Evolutionary conservation across 2,329 filamentous ascomycete species (phyloP).

Genomic region (Calycina herbarum): DNA sequence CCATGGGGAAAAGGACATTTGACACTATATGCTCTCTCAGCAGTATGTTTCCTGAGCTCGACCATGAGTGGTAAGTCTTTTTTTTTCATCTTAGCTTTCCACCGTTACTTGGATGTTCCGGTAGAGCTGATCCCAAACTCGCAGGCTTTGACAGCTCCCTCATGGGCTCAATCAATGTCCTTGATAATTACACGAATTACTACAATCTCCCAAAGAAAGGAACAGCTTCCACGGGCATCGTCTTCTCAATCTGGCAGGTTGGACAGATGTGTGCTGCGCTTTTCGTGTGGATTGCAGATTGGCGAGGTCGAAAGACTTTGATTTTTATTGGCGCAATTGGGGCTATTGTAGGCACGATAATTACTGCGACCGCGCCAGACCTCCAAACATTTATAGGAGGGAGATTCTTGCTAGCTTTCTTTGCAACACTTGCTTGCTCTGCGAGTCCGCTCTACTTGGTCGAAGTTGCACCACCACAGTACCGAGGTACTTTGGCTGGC

Average conservation of each 20-base stretch:
- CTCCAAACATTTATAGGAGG: conserved; percentile 1
- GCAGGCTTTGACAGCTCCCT: background rate
- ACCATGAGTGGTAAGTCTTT: background rate
- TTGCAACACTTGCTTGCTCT: background rate
- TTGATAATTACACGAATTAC: background rate
- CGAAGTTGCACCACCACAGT: background rate
- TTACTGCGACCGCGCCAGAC: background rate
- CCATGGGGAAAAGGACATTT: conserved; percentile 2
- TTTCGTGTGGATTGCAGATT: background rate
- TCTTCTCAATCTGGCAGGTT: background rate
- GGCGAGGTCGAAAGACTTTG: conserved; percentile 3
- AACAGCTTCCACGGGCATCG: background rate
- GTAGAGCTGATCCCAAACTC: background rate
- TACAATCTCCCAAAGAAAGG: background rate
- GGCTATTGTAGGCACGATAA: background rate
- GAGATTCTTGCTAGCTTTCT: background rate
- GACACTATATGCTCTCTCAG: background rate
- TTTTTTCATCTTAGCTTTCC: background rate
- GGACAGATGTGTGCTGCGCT: background rate
- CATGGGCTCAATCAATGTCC: conserved; percentile 3
- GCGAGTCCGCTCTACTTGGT: background rate
- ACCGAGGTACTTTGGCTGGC: background rate
- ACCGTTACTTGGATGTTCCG: background rate
- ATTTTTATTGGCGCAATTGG: background rate
- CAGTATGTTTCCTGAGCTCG: background rate